These are phyloP conservation scores for Lachancea thermotolerans DNA, from an alignment of 805 yeast genomes.

Conservation along the genomic window DNA sequence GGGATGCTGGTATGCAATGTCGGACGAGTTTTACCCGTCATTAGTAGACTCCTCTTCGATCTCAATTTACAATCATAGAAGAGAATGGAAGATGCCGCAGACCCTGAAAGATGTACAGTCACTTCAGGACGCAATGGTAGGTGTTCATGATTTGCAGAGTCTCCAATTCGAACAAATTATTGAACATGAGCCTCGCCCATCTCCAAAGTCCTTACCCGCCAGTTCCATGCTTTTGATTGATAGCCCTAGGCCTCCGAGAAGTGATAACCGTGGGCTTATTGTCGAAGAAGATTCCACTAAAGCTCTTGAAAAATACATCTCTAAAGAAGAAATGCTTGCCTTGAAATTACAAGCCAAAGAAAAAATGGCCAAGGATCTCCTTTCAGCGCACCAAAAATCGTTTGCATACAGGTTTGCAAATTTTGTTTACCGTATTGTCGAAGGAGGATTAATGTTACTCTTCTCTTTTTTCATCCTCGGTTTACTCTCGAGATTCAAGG, in stretches of 20 bases:
- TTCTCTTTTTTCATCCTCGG: constrained; percentile 27
- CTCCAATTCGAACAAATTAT: constrained; percentile 14
- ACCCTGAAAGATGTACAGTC: constrained; percentile 34
- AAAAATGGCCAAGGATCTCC: constrained; percentile 21
- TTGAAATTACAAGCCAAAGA: constrained; percentile 22
- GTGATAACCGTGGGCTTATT: neutral
- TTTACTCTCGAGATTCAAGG: constrained; percentile 25
- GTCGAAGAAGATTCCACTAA: constrained; percentile 7
- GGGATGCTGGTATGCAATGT: constrained; percentile 82
- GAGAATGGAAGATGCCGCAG: constrained; percentile 38
- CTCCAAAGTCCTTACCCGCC: constrained; percentile 12
- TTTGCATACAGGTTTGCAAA: constrained; percentile 19
- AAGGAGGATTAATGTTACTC: constrained; percentile 35
- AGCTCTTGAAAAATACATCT: constrained; percentile 20
- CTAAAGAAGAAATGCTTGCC: constrained; percentile 23
- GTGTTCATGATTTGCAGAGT: constrained; percentile 38
- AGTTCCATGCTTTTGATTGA: constrained; percentile 7
- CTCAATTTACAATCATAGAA: constrained; percentile 47
- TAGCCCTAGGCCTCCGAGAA: neutral
- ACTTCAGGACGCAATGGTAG: constrained; percentile 39
- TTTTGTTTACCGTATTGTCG: constrained; percentile 32
- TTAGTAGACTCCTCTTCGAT: constrained; percentile 73
- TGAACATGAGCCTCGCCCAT: constrained; percentile 6
- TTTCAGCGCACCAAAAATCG: constrained; percentile 12
- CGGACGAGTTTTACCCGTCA: constrained; percentile 70